phyloP scores from a whole-genome alignment of 768 basidiomycete genomes.

The Termitomyces bulborhizus region DNA sequence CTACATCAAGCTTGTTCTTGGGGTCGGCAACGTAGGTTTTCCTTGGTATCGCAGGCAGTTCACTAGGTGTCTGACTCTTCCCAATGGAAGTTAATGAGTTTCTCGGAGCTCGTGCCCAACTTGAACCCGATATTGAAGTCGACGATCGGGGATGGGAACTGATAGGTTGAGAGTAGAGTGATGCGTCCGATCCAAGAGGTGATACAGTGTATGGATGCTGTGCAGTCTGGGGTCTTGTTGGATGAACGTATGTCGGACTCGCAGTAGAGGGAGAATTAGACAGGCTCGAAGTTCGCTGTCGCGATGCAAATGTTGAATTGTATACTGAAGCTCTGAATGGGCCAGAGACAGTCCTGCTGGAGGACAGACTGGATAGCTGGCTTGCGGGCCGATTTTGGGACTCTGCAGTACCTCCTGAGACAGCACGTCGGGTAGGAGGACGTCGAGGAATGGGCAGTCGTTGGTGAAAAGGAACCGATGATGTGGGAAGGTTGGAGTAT shows the following conservation, averaged over 20 bases:
- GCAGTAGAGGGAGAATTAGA: conserved; percentile 32
- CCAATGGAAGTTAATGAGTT: conserved; percentile 45
- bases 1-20: conserved; percentile 88
- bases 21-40: conserved; percentile 83
- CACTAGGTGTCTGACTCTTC: conserved; percentile 40
- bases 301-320: conserved; percentile 73
- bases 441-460: conserved; percentile 43
- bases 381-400: conserved; percentile 48
- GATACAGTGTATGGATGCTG: conserved; percentile 40
- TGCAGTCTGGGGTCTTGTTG: conserved; percentile 36
- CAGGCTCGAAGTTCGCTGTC: conserved; percentile 72
- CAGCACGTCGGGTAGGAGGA: conserved; percentile 38
- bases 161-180: conserved; percentile 41
- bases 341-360: conserved; percentile 65
- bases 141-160: conserved; percentile 33
- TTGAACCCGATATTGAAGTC: conserved; percentile 37
- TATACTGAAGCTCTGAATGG: conserved; percentile 46
- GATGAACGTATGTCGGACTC: conserved; percentile 28
- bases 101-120: conserved; percentile 66
- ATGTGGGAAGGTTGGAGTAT: conserved; percentile 35
- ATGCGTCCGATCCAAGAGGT: conserved; percentile 58
- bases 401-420: conserved; percentile 39
- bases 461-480: conserved; percentile 30
- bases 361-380: conserved; percentile 47
- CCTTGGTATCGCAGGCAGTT: conserved; percentile 33